Base-by-base conservation (phyloP, 2,329 filamentous ascomycete genomes). In the Phaeosphaeriaceae sp. region DNA sequence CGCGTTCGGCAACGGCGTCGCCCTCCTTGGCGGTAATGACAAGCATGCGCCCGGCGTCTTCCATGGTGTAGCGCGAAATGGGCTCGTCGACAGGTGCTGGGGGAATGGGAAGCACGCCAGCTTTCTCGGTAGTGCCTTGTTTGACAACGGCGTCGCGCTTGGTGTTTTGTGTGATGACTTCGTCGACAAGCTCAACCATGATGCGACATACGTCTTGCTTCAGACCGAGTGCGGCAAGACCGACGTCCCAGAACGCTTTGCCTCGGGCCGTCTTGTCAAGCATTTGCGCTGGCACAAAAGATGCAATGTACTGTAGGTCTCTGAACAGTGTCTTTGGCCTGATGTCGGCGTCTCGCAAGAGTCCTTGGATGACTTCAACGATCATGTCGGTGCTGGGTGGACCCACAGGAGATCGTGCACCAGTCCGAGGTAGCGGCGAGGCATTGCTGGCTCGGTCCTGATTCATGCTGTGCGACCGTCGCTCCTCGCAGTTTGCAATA, bases 21-120 rank as follows among this genome's bases (percentile, higher is more conserved):
- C 94, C 93, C 78, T 99, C 95, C 75, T 93, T 95, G 17, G 95
- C 95, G 1, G 93, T 94, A 73, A 97, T 95, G 61, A 92, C 90
- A 84, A 92, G 92, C 88, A 98, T 95, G 66, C 86, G 88, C 2
- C 91, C 93, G 0, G 93, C 94, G 73, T 97, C 92, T 45, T 88
- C 84, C 73, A 95, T 87, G 56, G 85, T 88, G 77, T 92, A 89
- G 48, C 88, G 85, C 55, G 88, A 84, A 2, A 86, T 80, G 0
- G 84, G 79, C 19, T 65, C 65, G 7, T 68, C 65, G 19, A 50
- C 42, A 2, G 59, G 48, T 2, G 64, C 44, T 5, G 59, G 49
- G 20, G 54, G 24, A 19, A 54, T 50, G 10, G 66, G 52, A 17
- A 55, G 27, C 56, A 27, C 60, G 56, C 47, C 64, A 53, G 52